These are phyloP conservation scores for Boechera stricta DNA, from an alignment of 345 rosid genomes.

Conservation along the genomic window DNA sequence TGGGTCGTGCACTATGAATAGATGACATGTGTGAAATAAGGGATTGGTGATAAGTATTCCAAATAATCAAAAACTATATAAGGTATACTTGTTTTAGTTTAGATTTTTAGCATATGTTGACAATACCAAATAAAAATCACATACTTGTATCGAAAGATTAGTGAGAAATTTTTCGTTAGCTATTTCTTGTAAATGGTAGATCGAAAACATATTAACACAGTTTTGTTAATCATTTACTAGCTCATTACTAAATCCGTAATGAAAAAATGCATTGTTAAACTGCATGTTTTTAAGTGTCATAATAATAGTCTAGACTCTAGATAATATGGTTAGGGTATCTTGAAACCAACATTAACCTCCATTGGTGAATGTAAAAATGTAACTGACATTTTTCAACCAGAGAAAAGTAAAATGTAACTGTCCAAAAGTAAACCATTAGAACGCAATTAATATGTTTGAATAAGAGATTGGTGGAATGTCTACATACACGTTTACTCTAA, in stretches of 20 bases:
- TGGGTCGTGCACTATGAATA: slow-evolving; percentile 4
- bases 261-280: neutral
- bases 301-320: neutral
- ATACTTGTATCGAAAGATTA: neutral
- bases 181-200: neutral
- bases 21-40: slow-evolving; percentile 2
- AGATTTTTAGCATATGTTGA: neutral
- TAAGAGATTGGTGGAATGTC: slow-evolving; percentile 12
- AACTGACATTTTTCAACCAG: slow-evolving; percentile 1
- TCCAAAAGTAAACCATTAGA: neutral
- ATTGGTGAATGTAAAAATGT: slow-evolving; percentile 5
- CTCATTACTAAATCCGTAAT: neutral
- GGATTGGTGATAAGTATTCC: neutral
- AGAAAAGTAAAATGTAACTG: neutral
- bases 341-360: neutral
- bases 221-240: neutral
- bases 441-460: slow-evolving; percentile 18
- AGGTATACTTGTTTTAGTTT: neutral
- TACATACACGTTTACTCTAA: slow-evolving; percentile 13
- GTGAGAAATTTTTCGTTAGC: neutral
- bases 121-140: neutral
- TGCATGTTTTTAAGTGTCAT: slow-evolving; percentile 14
- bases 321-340: neutral
- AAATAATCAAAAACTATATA: neutral
- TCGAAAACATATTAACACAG: too few species aligned